Evolutionary conservation across 805 yeast species (phyloP).

Genomic region (Schizosaccharomyces pombe): DNA sequence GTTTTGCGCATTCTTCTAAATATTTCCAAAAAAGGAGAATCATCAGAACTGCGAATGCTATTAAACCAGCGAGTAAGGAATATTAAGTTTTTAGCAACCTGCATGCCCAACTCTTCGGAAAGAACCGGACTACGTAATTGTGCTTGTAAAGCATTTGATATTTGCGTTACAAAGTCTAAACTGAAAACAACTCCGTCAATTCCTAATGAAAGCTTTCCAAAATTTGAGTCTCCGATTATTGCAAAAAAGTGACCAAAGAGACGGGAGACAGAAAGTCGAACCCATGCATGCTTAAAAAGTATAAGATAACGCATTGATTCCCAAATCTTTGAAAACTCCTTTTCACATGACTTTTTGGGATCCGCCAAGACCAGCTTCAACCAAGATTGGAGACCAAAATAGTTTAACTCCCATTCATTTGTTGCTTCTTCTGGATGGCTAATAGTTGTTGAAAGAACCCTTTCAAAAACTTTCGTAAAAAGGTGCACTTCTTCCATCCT

Average conservation of each 20-base stretch:
- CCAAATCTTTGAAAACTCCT: conserved; percentile 26
- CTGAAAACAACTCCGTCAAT: not conserved
- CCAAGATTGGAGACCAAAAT: conserved; percentile 32
- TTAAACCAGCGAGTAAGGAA: conserved; percentile 32
- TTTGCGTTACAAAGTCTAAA: conserved; percentile 23
- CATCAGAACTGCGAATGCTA: conserved; percentile 5
- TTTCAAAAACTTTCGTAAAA: not conserved
- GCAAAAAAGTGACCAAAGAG: conserved; percentile 31
- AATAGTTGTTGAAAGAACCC: not conserved
- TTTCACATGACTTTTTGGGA: conserved; percentile 12
- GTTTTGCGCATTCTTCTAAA: not conserved
- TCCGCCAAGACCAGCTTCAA: conserved; percentile 7
- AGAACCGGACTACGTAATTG: conserved; percentile 65
- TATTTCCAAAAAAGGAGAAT: not conserved
- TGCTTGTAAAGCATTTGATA: conserved; percentile 44
- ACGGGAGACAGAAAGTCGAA: conserved; percentile 42
- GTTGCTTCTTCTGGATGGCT: not conserved
- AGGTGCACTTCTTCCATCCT: not conserved
- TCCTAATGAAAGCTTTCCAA: conserved; percentile 8
- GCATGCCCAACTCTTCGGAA: conserved; percentile 36
- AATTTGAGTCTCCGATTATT: conserved; percentile 12
- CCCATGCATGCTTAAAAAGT: conserved; percentile 82
- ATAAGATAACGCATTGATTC: conserved; percentile 27
- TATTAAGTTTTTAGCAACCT: conserved; percentile 43
- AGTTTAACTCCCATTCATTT: conserved; percentile 50